Conservation (phyloP, 2,329 filamentous ascomycete genomes). For the Rutstroemia sp. region DNA sequence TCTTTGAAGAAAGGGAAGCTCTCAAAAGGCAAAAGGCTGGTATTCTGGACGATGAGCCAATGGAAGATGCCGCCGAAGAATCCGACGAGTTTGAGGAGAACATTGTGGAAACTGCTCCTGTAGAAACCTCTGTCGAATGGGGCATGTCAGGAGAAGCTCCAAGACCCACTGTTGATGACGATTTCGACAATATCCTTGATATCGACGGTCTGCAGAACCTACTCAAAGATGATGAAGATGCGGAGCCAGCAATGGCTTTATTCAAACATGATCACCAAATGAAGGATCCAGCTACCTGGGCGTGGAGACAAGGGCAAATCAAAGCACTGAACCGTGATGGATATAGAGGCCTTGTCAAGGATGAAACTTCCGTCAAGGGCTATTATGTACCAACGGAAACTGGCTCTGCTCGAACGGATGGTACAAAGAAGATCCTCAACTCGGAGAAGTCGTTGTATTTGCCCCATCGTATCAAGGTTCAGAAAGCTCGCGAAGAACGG, state of each 20-base stretch:
- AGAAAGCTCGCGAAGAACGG: conserved; percentile 85
- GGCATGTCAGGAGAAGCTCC: conserved; percentile 51
- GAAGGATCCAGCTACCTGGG: conserved; percentile 54
- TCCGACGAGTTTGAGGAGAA: conserved; percentile 28
- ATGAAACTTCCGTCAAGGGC: conserved; percentile 44
- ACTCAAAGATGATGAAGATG: conserved; percentile 62
- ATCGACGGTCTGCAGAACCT: conserved; percentile 63
- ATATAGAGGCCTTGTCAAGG: conserved; percentile 36
- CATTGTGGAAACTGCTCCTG: conserved; percentile 31
- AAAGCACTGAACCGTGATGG: conserved; percentile 58
- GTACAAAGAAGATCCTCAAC: conserved; percentile 90
- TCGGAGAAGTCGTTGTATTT: conserved; percentile 97
- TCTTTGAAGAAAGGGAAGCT: conserved; percentile 60
- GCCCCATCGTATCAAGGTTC: conserved; percentile 93
- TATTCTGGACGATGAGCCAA: conserved; percentile 37
- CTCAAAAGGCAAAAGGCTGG: conserved; percentile 47
- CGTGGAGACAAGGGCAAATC: conserved; percentile 65
- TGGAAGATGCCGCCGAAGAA: conserved; percentile 27
- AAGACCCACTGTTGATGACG: conserved; percentile 58
- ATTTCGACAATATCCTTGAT: conserved; percentile 55
- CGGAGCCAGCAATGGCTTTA: conserved; percentile 46
- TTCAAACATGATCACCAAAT: conserved; percentile 41
- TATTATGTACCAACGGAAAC: conserved; percentile 81
- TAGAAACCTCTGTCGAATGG: conserved; percentile 45
- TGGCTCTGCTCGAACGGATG: conserved; percentile 85